Evolutionary conservation across 169 alveolate genomes (phyloP), one percentile per base, ranked within the genome.

Genomic region (Besnoitia besnoiti): DNA sequence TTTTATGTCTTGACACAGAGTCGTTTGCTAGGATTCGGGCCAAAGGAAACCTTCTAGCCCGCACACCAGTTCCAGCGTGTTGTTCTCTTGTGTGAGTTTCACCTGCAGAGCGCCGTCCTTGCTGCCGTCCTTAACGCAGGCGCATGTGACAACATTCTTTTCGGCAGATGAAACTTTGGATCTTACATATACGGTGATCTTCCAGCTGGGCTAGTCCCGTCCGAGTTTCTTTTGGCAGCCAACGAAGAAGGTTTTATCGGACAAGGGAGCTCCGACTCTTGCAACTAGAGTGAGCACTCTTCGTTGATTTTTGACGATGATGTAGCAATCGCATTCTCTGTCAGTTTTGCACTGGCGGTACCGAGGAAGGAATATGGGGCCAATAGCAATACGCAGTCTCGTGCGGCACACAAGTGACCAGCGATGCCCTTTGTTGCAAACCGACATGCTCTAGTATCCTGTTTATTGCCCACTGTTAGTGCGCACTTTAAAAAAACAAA

Each of bases 131-230:
- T 73, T 73, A 30, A 39, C 82, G 82, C n/a, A 73, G 12, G 82
- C 82, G 82, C 82, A 73, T 39, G 82, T 73, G 30, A 73, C 82
- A 73, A 73, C 82, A 30, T 73, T 73, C 30, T 73, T 19, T 30
- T 7, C 39, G 27, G 21, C 82, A 24, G 33, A 24, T 27, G 82
- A 73, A 35, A 42, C 82, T 37, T 42, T n/a, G 46, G 82, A 39
- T n/a, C n/a, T n/a, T 24, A 73, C 82, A n/a, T n/a, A 27, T n/a
- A 73, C 46, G 14, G 39, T 73, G 8, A 73, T 42, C 8, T 19
- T n/a, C 12, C 82, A 73, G 3, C 44, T 35, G n/a, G 82, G n/a
- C 46, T 39, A 8, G 33, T 62, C 33, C 79, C 8, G 0, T 1
- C 24, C 21, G 12, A 42, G 30, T 42, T n/a, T 19, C 82, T 73